These are phyloP conservation scores for Alopecurus myosuroides DNA, from an alignment of 176 grass and related monocot genomes.

Conservation along the genomic window DNA sequence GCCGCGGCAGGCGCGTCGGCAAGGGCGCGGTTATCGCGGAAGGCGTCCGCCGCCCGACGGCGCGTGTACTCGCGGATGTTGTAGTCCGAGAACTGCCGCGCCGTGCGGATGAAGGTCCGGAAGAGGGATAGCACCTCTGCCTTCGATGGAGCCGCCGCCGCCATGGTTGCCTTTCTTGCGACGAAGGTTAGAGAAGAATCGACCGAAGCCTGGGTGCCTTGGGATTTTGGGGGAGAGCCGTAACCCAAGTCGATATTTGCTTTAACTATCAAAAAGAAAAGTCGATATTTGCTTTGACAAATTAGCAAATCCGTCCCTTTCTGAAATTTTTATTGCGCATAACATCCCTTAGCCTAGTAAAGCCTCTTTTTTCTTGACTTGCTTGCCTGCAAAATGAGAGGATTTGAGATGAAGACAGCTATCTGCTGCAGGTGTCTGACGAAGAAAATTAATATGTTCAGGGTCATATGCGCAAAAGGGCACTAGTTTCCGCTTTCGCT, in stretches of 20 bases:
- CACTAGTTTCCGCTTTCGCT: background rate
- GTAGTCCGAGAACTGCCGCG: conserved; percentile 73
- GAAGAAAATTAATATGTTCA: background rate
- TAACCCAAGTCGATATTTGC: background rate
- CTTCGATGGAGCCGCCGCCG: conserved; percentile 41
- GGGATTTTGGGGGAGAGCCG: background rate
- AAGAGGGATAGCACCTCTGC: conserved; percentile 59
- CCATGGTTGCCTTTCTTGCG: conserved; percentile 13
- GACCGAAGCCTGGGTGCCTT: background rate
- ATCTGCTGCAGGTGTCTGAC: too few species aligned
- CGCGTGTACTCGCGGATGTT: conserved; percentile 81
- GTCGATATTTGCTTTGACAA: background rate
- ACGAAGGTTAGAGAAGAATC: conserved; percentile 24
- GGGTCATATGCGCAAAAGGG: background rate
- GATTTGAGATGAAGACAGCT: too few species aligned
- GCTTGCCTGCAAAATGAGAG: too few species aligned
- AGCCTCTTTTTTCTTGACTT: background rate
- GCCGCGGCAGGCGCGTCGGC: conserved; percentile 34
- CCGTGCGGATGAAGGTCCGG: conserved; percentile 62
- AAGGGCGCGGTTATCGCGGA: conserved; percentile 64
- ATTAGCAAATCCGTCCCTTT: background rate
- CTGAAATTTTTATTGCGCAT: background rate
- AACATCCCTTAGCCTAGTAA: background rate
- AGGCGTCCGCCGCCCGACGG: conserved; percentile 51
- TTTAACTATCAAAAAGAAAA: too few species aligned